Percentiles rank a stretch among this genome's conserved stretches.
These are phyloP conservation scores for Strobilomyces confusus DNA, from an alignment of 768 basidiomycete genomes.

Conservation along the genomic window DNA sequence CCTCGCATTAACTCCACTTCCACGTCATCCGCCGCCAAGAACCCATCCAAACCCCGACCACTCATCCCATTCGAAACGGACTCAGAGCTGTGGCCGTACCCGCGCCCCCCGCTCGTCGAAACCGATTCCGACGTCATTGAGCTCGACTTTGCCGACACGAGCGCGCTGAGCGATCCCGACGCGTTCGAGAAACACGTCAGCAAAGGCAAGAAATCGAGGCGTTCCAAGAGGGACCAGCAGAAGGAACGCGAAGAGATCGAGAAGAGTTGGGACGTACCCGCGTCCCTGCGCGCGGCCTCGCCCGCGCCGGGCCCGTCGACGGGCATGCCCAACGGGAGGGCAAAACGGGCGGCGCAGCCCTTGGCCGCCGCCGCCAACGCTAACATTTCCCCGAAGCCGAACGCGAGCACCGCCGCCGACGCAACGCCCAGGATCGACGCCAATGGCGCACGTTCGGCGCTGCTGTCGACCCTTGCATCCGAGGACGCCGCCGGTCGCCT, in stretches of 20 bases:
- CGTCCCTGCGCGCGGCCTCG: slow-evolving; percentile 18
- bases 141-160: slow-evolving; percentile 71
- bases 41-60: slow-evolving; percentile 30
- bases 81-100: slow-evolving; percentile 71
- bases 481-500: slow-evolving; percentile 18
- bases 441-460: slow-evolving; percentile 19
- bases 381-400: slow-evolving; percentile 5
- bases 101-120: slow-evolving; percentile 43
- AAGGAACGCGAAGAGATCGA: slow-evolving; percentile 50
- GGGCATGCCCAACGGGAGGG: slow-evolving; percentile 24
- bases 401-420: background rate
- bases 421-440: slow-evolving; percentile 13
- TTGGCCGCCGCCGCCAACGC: background rate
- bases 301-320: slow-evolving; percentile 3
- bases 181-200: slow-evolving; percentile 41
- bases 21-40: slow-evolving; percentile 14
- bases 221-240: slow-evolving; percentile 34
- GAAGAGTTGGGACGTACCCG: slow-evolving; percentile 58
- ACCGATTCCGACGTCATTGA: slow-evolving; percentile 59
- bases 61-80: slow-evolving; percentile 62
- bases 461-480: slow-evolving; percentile 22
- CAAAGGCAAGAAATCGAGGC: slow-evolving; percentile 25
- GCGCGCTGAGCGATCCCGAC: slow-evolving; percentile 64
- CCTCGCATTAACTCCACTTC: slow-evolving; percentile 1
- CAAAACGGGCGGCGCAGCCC: slow-evolving; percentile 11